phyloP scores from a whole-genome alignment of 805 yeast genomes.

The Sugiyamaella lignohabitans region DNA sequence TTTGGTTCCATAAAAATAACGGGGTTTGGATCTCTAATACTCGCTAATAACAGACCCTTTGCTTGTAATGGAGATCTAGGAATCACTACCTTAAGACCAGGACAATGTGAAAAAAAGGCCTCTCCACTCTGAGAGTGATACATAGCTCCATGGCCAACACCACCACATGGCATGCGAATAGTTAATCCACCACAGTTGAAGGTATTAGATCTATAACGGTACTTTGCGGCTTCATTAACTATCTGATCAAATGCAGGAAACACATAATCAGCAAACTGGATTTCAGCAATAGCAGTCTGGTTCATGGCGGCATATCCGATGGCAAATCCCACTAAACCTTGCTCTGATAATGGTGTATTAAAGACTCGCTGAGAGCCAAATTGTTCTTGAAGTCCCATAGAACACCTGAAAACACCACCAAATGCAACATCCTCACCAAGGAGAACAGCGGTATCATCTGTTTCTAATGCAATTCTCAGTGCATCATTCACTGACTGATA shows the following conservation, averaged over 20 bases:
- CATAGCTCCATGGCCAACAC: conserved; percentile 95
- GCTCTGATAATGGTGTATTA: conserved; percentile 91
- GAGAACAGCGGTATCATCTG: conserved; percentile 81
- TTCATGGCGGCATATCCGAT: conserved; percentile 87
- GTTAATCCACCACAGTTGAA: conserved; percentile 84
- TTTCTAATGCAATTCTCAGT: conserved; percentile 76
- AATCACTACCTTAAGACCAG: conserved; percentile 85
- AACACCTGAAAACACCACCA: conserved; percentile 91
- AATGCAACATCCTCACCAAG: conserved; percentile 97
- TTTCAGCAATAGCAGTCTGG: conserved; percentile 85
- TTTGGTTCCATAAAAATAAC: conserved; percentile 89
- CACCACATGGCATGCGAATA: conserved; percentile 95
- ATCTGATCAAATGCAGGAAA: conserved; percentile 96
- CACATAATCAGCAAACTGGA: conserved; percentile 94
- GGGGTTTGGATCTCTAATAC: conserved; percentile 93
- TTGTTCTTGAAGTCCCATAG: conserved; percentile 82
- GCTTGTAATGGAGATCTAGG: conserved; percentile 90
- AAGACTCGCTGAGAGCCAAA: conserved; percentile 82
- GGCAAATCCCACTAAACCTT: conserved; percentile 86
- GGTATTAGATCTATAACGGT: conserved; percentile 92
- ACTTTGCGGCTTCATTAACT: conserved; percentile 92
- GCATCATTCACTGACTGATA: conserved; percentile 81
- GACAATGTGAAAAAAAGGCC: conserved; percentile 90
- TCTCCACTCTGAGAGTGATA: conserved; percentile 94
- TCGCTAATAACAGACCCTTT: conserved; percentile 83